Evolutionary conservation across 2,329 filamentous ascomycete species (phyloP), one percentile per base, ranked within the genome.

Genomic region (Mycosphaerella sp.): DNA sequence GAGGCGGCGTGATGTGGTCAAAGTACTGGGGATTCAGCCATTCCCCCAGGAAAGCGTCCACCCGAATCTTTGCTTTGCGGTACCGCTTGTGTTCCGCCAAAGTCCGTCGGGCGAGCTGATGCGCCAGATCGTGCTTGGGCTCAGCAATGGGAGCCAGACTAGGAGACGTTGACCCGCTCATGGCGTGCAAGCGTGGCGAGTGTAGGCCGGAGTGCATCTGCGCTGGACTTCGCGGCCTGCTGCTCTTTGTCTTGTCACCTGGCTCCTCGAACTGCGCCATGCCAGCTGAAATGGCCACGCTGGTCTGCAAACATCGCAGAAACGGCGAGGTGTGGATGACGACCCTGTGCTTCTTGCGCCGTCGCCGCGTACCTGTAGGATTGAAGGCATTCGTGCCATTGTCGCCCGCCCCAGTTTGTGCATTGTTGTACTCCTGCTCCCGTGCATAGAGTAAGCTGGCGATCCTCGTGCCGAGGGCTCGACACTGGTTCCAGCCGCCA

Each of bases 1-100:
- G 93, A 9, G 93, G 93, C 2, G 90, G 88, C 0, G 87, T 92
- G 60, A 96, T 96, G 49, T 87, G 80, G 59, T 95, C 90, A 66
- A 92, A 98, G 70, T 98, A 98, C 66, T 91, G 86, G 1, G 90
- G 89, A 1, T 87, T 88, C 31, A 97, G 78, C 93, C 93, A 98
- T 76, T 98, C 93, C 46, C 93, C 92, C 0, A 98, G 78, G 67
- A 95, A 96, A 0, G 91, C 86, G 71, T 98, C 93, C 5, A 98
- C 79, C 0, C 93, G 86, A 45, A 98, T 73, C 8, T 84, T 77
- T 2, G 81, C 75, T 59, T 82, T 86, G 10, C 63, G 56, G 56
- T 66, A 59, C 14, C 70, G 64, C 29, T 70, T 69, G 5, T 68
- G 69, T 34, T 67, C 65, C 10, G 66, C 66, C 17, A 69, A 51